phyloP scores from a whole-genome alignment of 164 flowering plant species.

The Platanus orientalis region DNA sequence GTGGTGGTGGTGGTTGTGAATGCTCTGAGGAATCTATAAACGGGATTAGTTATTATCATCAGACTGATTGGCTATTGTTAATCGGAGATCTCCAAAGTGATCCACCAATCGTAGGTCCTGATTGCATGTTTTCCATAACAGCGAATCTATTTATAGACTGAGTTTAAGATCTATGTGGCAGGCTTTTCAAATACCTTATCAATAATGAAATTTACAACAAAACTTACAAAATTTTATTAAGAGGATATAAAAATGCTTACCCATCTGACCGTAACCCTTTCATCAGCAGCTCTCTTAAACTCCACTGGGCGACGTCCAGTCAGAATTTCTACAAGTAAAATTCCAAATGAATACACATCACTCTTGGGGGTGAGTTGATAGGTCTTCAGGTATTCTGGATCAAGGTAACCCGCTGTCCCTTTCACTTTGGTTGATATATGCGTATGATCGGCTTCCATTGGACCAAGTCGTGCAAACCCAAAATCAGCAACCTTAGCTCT shows the following conservation, averaged over 20 bases:
- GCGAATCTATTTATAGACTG: no score
- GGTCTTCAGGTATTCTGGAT: constrained; percentile 92
- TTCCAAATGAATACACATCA: constrained; percentile 93
- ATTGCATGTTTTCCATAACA: no score
- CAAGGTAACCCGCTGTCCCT: constrained; percentile 96
- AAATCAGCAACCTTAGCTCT: constrained; percentile 97
- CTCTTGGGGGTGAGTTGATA: constrained; percentile 86
- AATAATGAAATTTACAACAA: no score
- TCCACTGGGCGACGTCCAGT: constrained; percentile 97
- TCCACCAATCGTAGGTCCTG: no score
- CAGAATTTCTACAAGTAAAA: constrained; percentile 73
- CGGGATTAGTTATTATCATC: no score
- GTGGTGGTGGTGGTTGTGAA: no score
- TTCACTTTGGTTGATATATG: constrained; percentile 87
- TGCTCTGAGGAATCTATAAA: no score
- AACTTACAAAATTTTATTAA: no score
- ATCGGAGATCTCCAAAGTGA: no score
- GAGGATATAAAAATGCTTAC: constrained; percentile 31
- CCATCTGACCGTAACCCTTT: constrained; percentile 86
- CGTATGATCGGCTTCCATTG: constrained; percentile 62
- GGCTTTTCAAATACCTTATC: no score
- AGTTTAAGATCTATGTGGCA: no score
- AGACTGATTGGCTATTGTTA: no score
- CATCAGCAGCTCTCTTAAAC: constrained; percentile 45
- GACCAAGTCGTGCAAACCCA: constrained; percentile 89